Base-by-base conservation (phyloP, 768 basidiomycete species). In the Mycena kentingensis region DNA sequence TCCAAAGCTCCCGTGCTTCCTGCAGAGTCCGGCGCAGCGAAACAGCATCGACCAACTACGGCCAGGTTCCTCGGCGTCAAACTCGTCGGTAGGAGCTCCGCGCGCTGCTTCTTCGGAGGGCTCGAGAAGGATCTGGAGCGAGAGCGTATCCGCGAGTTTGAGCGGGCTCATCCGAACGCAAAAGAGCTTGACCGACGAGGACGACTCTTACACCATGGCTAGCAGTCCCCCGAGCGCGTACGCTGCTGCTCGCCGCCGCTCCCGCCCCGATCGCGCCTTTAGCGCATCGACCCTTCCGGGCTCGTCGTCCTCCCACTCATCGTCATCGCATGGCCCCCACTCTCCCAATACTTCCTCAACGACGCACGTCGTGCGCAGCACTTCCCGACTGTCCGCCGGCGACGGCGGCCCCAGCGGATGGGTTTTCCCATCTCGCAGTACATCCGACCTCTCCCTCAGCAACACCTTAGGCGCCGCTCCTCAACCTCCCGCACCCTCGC, bases 321-420 rank as follows among this genome's bases (percentile, higher is more conserved):
- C 29, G 70, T 65, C 53, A 68, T 67, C 60, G 68, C 73, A 61
- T 73, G 71, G 64, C 71, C 73, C 47, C 57, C 68, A 49, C 65
- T 69, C 60, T 68, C 70, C 38, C 8, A 19, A 13, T 26, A 13
- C 21, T 35, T 37, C 51, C n/a, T 29, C 25, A 7, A 44, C 42
- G 32, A 21, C 32, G 15, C 41, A 74, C 61, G 61, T 72, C 29
- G 60, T 73, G 51, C 70, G 73, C 32, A 73, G 77, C 19, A 68
- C 67, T 50, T 45, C 71, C 22, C 73, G 77, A 54, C 68, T 81
- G 63, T 67, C 74, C 55, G 79, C 81, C 67, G 71, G 82, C 22
- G 76, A 81, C 7, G 78, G 77, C 28, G 72, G 80, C 2, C 73
- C 82, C 47, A 76, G 82, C 1, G 80, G 81, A 62, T 80, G 81